Evolutionary conservation across 768 basidiomycete genomes (phyloP), one percentile per base, ranked within the genome.

Genomic region (Wakefieldia striispora): DNA sequence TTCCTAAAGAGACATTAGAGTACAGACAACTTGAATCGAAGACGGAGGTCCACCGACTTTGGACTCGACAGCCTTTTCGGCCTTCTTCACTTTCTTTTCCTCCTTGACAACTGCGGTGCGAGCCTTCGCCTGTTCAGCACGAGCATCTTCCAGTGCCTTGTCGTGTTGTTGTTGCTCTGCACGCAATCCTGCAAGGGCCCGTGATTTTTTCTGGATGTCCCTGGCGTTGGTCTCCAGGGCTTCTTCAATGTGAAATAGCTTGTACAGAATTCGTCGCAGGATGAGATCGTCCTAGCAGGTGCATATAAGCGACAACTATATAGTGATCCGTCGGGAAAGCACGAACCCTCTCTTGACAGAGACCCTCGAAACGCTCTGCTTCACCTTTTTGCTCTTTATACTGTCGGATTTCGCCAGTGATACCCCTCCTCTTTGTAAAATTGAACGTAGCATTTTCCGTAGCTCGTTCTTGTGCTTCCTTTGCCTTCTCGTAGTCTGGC

Each of bases 351-450:
- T 94, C 84, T 46, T 86, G 73, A 59, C 81, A 80, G 13, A 98
- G 72, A 8, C 73, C 75, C 65, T 94, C 88, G 59, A 95, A 97
- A 37, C 87, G 76, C 56, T 91, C 89, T 4, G 94, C 92, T 64
- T 98, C 95, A 5, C 80, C 82, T 68, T 95, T 93, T 71, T 98
- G 97, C 64, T 97, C 94, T 72, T 92, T 93, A 71, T 95, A 98
- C 62, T 95, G 93, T 67, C 91, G 94, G 57, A 97, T 94, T 68
- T 99, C 97, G 8, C 90, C 90, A 1, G 92, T 80, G 53, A 98
- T 94, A 10, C 93, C 92, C 45, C 95, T 79, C 40, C 95, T 82
- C 66, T 95, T 97, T 5, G 87, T 89, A 65, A 95, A 97, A 66
- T 95, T 97, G 72, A 88, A 86, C 0, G 93, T 95, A 3, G 94